These are phyloP conservation scores for Ceratocystis cubensis DNA, from an alignment of 2,329 filamentous ascomycete species.

Conservation along the genomic window DNA sequence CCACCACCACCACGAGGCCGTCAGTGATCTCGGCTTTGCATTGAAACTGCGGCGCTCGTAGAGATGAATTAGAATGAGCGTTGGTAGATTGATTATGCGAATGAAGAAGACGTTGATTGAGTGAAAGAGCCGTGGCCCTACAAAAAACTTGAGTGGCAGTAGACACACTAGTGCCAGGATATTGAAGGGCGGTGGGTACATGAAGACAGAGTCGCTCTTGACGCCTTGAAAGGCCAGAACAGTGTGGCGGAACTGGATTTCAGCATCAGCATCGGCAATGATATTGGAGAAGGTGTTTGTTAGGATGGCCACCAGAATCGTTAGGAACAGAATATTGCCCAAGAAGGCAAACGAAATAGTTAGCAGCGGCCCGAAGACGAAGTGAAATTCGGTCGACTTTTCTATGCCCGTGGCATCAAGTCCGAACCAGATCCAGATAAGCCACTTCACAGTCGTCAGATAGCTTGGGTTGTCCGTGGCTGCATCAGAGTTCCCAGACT, in stretches of 20 bases:
- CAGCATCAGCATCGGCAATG: conserved; percentile 53
- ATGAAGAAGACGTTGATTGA: conserved; percentile 56
- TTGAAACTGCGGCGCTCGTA: conserved; percentile 46
- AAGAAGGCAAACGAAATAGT: conserved; percentile 64
- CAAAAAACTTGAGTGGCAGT: conserved; percentile 51
- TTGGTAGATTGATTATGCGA: conserved; percentile 49
- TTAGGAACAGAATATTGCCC: conserved; percentile 62
- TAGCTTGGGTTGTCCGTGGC: conserved; percentile 29
- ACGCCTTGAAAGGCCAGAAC: conserved; percentile 64
- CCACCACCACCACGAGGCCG: conserved; percentile 21
- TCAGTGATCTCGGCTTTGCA: not conserved
- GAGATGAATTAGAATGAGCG: conserved; percentile 47
- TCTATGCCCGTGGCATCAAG: conserved; percentile 50
- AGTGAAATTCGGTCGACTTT: conserved; percentile 46
- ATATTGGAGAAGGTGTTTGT: conserved; percentile 61
- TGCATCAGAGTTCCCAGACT: conserved; percentile 20
- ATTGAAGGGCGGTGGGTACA: conserved; percentile 59
- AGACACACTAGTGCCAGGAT: conserved; percentile 50
- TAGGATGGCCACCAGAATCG: conserved; percentile 61
- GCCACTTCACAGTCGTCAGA: conserved; percentile 58
- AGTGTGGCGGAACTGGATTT: conserved; percentile 58
- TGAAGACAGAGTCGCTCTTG: conserved; percentile 58
- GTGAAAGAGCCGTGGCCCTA: conserved; percentile 54
- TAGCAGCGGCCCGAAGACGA: conserved; percentile 52
- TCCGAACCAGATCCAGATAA: conserved; percentile 70